Conservation (phyloP, 331 rosid genomes). For the Rosa hybrid region DNA sequence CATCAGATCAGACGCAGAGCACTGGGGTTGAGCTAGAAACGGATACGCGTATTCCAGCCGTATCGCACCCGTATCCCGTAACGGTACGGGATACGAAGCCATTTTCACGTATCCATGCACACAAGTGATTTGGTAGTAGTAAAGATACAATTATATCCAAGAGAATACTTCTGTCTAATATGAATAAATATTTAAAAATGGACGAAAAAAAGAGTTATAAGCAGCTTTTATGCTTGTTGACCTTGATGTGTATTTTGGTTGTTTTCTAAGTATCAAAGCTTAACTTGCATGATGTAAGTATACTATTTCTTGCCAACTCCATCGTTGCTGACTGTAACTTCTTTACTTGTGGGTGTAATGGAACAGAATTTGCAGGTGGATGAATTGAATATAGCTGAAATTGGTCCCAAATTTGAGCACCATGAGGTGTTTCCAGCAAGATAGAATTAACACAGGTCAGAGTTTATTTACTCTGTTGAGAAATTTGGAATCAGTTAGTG, state of each 20-base stretch:
- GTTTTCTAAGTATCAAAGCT: too few relatives aligned
- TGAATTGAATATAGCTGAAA: slow-evolving; percentile 72
- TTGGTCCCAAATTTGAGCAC: slow-evolving; percentile 89
- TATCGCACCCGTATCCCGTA: too few relatives aligned
- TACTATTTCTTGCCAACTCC: background rate
- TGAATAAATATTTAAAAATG: too few relatives aligned
- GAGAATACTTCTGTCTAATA: background rate
- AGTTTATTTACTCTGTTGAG: slow-evolving; percentile 17
- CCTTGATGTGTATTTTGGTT: too few relatives aligned
- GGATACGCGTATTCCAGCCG: too few relatives aligned
- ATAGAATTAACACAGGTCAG: slow-evolving; percentile 78
- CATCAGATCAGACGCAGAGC: too few relatives aligned
- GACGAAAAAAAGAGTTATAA: background rate
- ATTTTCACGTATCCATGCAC: background rate
- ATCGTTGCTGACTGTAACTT: background rate
- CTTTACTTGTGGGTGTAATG: slow-evolving; percentile 9
- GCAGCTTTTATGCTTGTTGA: too few relatives aligned
- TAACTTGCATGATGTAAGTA: background rate
- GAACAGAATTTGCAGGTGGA: slow-evolving; percentile 76
- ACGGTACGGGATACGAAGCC: too few relatives aligned
- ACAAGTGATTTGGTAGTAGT: background rate
- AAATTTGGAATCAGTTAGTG: background rate
- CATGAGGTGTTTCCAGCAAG: slow-evolving; percentile 85
- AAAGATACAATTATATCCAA: background rate
- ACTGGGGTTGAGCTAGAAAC: too few relatives aligned